A percentile compares a stretch with the other conserved stretches of the same genome.
Conservation (phyloP, 1,284 basidiomycete species). For the Leccinum griseonigrum region DNA sequence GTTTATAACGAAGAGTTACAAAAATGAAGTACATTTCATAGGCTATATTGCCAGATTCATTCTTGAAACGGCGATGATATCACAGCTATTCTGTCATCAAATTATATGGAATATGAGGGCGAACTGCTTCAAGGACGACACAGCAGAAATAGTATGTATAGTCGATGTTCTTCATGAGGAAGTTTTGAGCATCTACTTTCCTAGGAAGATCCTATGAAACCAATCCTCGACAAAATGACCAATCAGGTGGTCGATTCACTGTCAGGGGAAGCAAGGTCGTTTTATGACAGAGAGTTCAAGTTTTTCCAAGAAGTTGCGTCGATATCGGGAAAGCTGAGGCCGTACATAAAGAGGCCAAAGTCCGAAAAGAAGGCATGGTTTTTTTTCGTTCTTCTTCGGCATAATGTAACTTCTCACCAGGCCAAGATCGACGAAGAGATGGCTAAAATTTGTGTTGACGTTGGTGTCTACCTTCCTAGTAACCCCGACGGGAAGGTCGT, state of each 20-base stretch:
- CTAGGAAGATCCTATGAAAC: constrained; percentile 94
- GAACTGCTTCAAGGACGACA: constrained; percentile 93
- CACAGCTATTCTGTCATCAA: constrained; percentile 98
- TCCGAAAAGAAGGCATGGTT: constrained; percentile 88
- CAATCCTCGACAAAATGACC: constrained; percentile 86
- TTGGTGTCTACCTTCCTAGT: constrained; percentile 95
- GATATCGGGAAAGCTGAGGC: constrained; percentile 97
- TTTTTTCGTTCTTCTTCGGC: not conserved
- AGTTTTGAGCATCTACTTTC: constrained; percentile 6
- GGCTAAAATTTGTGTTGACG: constrained; percentile 90
- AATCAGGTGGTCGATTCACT: constrained; percentile 81
- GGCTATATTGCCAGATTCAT: constrained; percentile 96
- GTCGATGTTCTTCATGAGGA: not conserved
- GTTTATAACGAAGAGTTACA: not conserved
- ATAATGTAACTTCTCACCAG: constrained; percentile 38
- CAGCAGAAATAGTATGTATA: constrained; percentile 69
- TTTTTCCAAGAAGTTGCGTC: constrained; percentile 98
- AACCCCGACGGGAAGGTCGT: constrained; percentile 97
- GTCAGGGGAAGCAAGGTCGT: constrained; percentile 87
- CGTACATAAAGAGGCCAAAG: constrained; percentile 94
- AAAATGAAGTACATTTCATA: constrained; percentile 30
- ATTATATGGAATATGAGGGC: constrained; percentile 99
- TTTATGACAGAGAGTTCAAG: constrained; percentile 93
- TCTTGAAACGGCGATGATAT: constrained; percentile 96
- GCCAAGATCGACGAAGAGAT: constrained; percentile 99